phyloP scores from a whole-genome alignment of 169 alveolate genomes.

The Cryptosporidium tyzzeri region DNA sequence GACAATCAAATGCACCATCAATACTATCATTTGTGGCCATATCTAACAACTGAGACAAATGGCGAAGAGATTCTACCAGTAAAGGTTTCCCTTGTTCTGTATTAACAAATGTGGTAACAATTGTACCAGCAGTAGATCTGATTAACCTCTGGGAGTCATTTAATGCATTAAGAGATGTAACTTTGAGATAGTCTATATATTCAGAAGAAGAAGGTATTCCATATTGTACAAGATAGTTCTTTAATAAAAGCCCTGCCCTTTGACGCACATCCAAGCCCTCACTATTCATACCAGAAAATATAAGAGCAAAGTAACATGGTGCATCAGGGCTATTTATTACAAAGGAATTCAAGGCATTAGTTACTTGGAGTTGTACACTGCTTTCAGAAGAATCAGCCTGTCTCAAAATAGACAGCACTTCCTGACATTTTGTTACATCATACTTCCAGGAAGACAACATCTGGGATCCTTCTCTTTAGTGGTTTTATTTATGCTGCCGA shows the following conservation, averaged over 20 bases:
- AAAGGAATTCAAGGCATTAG: constrained; percentile 61
- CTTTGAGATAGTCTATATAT: constrained; percentile 75
- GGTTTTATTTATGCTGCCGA: background rate
- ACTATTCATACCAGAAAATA: constrained; percentile 27
- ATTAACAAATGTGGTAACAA: constrained; percentile 81
- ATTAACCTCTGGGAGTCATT: constrained; percentile 79
- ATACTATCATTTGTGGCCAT: constrained; percentile 82
- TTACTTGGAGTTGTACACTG: constrained; percentile 62
- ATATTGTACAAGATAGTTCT: constrained; percentile 78
- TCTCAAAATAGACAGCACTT: constrained; percentile 35
- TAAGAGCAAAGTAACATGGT: constrained; percentile 66
- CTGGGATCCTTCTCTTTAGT: background rate
- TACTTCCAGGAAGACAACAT: constrained; percentile 71
- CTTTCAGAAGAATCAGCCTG: constrained; percentile 74
- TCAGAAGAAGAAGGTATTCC: constrained; percentile 76
- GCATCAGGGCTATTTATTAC: constrained; percentile 35
- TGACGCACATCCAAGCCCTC: constrained; percentile 82
- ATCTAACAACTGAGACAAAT: constrained; percentile 79
- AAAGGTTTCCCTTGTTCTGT: constrained; percentile 80
- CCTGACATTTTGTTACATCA: constrained; percentile 45
- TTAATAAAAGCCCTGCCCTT: constrained; percentile 84
- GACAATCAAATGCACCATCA: constrained; percentile 83
- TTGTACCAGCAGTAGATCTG: constrained; percentile 84
- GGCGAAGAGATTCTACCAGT: constrained; percentile 81
- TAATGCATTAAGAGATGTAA: constrained; percentile 69